Conservation (phyloP, 1,284 basidiomycete genomes). For the Volvariella surrecta region DNA sequence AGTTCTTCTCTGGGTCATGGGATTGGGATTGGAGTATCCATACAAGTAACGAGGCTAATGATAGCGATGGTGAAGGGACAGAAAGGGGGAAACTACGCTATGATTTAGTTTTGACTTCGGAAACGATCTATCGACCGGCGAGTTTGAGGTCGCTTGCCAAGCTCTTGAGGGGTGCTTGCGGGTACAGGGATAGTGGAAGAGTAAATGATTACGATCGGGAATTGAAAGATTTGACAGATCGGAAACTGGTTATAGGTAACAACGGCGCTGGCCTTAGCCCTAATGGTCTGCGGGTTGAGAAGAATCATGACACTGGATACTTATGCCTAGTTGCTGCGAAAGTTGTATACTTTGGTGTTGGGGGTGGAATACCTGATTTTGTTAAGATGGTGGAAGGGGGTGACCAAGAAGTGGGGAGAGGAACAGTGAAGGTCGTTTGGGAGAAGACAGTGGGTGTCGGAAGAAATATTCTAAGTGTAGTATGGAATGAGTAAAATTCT, state of each 20-base stretch:
- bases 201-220: slow-evolving; percentile 6
- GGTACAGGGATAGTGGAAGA: slow-evolving; percentile 5
- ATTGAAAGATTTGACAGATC: too few species aligned
- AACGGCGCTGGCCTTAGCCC: slow-evolving; percentile 1
- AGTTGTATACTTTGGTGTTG: slow-evolving; percentile 93
- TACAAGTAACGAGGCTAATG: too few species aligned
- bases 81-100: slow-evolving; percentile 28
- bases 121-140: slow-evolving; percentile 83
- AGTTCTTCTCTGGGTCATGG: slow-evolving; percentile 86
- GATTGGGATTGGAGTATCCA: slow-evolving; percentile 41
- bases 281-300: neutral
- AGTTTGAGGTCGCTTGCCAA: slow-evolving; percentile 62
- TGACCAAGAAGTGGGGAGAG: slow-evolving; percentile 9
- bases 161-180: slow-evolving; percentile 35
- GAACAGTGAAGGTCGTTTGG: slow-evolving; percentile 39
- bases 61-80: too few species aligned
- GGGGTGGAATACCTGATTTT: slow-evolving; percentile 82
- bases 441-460: slow-evolving; percentile 58
- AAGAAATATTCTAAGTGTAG: slow-evolving; percentile 53
- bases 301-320: slow-evolving; percentile 11
- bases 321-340: slow-evolving; percentile 80
- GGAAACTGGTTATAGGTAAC: too few species aligned
- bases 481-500: slow-evolving; percentile 29
- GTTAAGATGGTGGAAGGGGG: slow-evolving; percentile 36
- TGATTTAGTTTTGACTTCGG: slow-evolving; percentile 79